Evolutionary conservation across 768 basidiomycete species (phyloP).

Genomic region (Suillus subluteus): DNA sequence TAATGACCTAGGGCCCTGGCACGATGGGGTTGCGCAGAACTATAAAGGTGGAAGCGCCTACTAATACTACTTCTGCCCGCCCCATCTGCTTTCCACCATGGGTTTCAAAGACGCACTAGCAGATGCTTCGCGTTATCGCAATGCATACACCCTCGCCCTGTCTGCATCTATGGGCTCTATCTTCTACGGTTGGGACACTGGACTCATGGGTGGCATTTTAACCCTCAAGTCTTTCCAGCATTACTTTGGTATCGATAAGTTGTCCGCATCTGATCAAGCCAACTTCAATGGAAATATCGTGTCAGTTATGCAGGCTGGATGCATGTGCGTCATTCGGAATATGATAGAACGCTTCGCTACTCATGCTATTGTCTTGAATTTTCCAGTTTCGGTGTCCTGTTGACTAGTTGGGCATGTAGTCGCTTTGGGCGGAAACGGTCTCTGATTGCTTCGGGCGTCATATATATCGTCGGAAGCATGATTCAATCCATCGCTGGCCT

Average conservation of each 20-base stretch:
- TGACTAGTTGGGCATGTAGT: conserved; percentile 39
- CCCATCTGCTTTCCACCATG: conserved; percentile 15
- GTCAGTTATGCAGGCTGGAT: conserved; percentile 47
- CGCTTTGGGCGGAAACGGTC: conserved; percentile 46
- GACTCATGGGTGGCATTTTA: conserved; percentile 48
- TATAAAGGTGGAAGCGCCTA: neutral
- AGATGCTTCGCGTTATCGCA: conserved; percentile 33
- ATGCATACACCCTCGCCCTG: conserved; percentile 44
- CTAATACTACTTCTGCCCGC: neutral
- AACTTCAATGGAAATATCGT: conserved; percentile 49
- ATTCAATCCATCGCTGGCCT: conserved; percentile 45
- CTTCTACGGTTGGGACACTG: conserved; percentile 50
- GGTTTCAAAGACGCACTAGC: conserved; percentile 24
- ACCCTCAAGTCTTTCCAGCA: conserved; percentile 44
- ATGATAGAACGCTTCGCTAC: neutral
- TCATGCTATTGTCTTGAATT: neutral
- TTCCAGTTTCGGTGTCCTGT: conserved; percentile 43
- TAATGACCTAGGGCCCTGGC: neutral
- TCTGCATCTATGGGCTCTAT: conserved; percentile 47
- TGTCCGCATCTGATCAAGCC: conserved; percentile 37
- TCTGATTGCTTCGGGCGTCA: conserved; percentile 43
- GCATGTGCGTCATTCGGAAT: conserved; percentile 37
- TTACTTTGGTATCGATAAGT: conserved; percentile 46
- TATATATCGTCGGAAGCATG: conserved; percentile 47
- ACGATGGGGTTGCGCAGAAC: neutral